These are phyloP conservation scores for Trypanosoma grayi DNA, from an alignment of 208 protist species.

Conservation along the genomic window DNA sequence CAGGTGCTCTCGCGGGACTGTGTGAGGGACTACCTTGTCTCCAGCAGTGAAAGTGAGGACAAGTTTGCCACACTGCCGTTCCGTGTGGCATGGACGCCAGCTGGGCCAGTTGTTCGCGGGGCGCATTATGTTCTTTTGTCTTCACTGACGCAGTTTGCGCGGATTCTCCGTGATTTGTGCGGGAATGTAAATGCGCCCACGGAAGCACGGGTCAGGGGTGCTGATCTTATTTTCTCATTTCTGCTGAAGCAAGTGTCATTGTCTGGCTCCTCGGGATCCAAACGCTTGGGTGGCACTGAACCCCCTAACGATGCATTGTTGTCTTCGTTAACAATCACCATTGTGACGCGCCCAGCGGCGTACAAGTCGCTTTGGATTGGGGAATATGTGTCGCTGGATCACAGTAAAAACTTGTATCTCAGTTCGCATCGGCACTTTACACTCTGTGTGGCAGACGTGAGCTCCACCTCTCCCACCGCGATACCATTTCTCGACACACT, in stretches of 20 bases:
- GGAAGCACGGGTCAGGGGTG: conserved; percentile 1
- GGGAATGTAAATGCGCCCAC: not conserved
- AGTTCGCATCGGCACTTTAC: conserved; percentile 31
- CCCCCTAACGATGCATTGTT: conserved; percentile 16
- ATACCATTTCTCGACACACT: conserved; percentile 24
- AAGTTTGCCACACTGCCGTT: conserved; percentile 22
- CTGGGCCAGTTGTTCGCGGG: conserved; percentile 39
- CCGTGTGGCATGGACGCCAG: conserved; percentile 42
- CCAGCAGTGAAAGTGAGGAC: not conserved
- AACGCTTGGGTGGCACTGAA: no score
- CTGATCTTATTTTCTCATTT: conserved; percentile 42
- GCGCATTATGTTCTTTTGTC: conserved; percentile 28
- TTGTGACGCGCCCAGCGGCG: conserved; percentile 32
- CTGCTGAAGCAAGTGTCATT: conserved; percentile 12
- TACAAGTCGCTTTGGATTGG: conserved; percentile 34
- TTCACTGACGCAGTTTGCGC: conserved; percentile 20
- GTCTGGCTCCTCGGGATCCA: not conserved
- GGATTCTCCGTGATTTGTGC: conserved; percentile 20
- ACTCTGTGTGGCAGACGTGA: conserved; percentile 36
- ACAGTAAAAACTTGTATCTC: conserved; percentile 40
- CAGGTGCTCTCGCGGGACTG: conserved; percentile 32
- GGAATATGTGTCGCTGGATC: conserved; percentile 26
- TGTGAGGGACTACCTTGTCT: conserved; percentile 12
- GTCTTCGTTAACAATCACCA: conserved; percentile 30
- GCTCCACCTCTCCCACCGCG: conserved; percentile 6